Evolutionary conservation across 768 basidiomycete genomes (phyloP), one percentile per base, ranked within the genome.

Genomic region (Trametes cingulata): DNA sequence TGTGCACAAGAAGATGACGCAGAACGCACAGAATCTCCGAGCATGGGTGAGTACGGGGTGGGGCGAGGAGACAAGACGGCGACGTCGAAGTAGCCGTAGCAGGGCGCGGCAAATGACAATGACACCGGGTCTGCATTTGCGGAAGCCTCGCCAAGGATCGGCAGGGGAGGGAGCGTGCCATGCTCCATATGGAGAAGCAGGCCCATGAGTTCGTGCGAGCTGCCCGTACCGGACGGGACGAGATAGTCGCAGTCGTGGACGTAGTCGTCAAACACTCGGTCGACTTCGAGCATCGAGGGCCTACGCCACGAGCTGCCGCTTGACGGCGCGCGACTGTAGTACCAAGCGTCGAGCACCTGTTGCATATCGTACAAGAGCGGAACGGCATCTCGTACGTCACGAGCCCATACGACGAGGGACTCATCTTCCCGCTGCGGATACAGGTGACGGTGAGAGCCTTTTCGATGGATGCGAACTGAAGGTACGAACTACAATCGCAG

Each of bases 401-500:
- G 39, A 3, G 14, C 5, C 39, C 39, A 40, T 40, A n/a, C 39
- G 14, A 14, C 39, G 4, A 40, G 39, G 39, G 39, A 40, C 5
- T n/a, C n/a, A 3, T 40, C 39, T 14, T 14, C 39, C n/a, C n/a
- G 39, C 39, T 40, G n/a, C n/a, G 39, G 14, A 13, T n/a, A 40
- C 29, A 10, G 29, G 10, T 33, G 29, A 33, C 6, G 10, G 29
- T 33, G 29, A 33, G 29, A 33, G 29, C 10, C 29, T 33, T 33
- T 33, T 33, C 29, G 6, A 33, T 33, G 10, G 29, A 33, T 10
- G 29, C 10, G n/a, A 25, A 3, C 8, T 42, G 29, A 22, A 42
- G 9, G 6, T 33, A 37, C 56, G 37, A 24, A 57, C 56, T 8
- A 57, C 33, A 20, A 49, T 36, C 17, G 56, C 56, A 20, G 56